Conservation (phyloP, 1,284 basidiomycete genomes). For the Gomphus bonarii region DNA sequence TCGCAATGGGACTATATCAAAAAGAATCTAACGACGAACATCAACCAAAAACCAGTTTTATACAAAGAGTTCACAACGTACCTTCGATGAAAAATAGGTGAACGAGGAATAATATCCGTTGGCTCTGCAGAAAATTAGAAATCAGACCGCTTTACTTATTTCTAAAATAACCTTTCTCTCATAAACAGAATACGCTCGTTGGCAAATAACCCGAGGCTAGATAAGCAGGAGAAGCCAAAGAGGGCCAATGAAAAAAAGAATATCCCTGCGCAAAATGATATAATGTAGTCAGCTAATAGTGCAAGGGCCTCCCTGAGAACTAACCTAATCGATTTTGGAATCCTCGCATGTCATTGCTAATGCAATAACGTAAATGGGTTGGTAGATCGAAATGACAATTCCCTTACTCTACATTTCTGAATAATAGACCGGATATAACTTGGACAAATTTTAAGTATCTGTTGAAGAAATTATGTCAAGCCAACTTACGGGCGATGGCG, state of each 20-base stretch:
- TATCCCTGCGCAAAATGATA: slow-evolving; percentile 45
- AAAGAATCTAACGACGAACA: slow-evolving; percentile 52
- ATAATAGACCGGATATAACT: slow-evolving; percentile 80
- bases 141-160: not conserved
- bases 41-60: not conserved
- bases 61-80: slow-evolving; percentile 14
- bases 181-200: slow-evolving; percentile 94
- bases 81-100: slow-evolving; percentile 94
- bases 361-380: slow-evolving; percentile 17
- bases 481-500: slow-evolving; percentile 61
- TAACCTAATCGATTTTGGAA: slow-evolving; percentile 83
- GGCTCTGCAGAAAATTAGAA: slow-evolving; percentile 39
- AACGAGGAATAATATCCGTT: slow-evolving; percentile 96
- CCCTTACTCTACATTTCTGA: slow-evolving; percentile 60
- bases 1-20: slow-evolving; percentile 90
- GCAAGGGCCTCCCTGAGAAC: slow-evolving; percentile 14
- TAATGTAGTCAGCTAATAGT: slow-evolving; percentile 1
- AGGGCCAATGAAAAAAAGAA: slow-evolving; percentile 95
- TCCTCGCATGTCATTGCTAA: slow-evolving; percentile 82
- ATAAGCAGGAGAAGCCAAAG: slow-evolving; percentile 93
- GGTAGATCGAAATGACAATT: not conserved
- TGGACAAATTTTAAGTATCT: not conserved
- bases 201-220: slow-evolving; percentile 86
- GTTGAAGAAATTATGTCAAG: not conserved
- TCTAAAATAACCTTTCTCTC: slow-evolving; percentile 69